A percentile compares a stretch with the other conserved stretches of the same genome.
Conservation (phyloP, 2,329 filamentous ascomycete genomes). For the Penicillium sclerotiorum region DNA sequence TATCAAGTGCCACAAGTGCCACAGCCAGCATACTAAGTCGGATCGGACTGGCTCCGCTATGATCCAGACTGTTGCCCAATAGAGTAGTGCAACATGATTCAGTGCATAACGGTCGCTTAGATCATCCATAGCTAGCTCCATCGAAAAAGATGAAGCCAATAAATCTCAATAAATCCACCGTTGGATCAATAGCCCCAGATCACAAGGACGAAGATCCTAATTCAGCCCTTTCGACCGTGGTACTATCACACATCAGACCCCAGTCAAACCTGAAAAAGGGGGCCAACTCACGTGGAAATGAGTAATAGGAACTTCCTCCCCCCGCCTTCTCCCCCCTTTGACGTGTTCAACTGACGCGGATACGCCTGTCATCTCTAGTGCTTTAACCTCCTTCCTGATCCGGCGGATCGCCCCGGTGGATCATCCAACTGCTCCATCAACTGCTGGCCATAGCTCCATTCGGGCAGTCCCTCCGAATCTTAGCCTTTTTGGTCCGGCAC, state of each 20-base stretch:
- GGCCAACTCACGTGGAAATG: constrained; percentile 15
- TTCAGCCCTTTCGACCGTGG: too few relatives aligned
- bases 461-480: constrained; percentile 21
- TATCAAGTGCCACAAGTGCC: neutral
- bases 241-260: too few relatives aligned
- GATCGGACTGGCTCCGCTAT: neutral
- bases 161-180: too few relatives aligned
- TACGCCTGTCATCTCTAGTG: constrained; percentile 9
- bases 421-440: constrained; percentile 28
- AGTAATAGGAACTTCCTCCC: neutral
- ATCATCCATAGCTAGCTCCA: too few relatives aligned
- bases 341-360: constrained; percentile 13
- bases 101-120: too few relatives aligned
- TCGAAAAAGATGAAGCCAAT: too few relatives aligned
- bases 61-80: neutral
- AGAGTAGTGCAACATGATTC: too few relatives aligned
- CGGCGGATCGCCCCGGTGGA: constrained; percentile 22
- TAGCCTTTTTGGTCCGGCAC: too few relatives aligned
- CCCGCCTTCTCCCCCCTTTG: neutral
- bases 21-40: too few relatives aligned
- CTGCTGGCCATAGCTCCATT: constrained; percentile 35
- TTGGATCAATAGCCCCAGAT: too few relatives aligned
- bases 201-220: too few relatives aligned
- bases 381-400: constrained; percentile 29
- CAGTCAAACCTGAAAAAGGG: too few relatives aligned